Percentiles rank a stretch among this genome's conserved stretches.
Conservation (phyloP, 2,329 filamentous ascomycete genomes). For the Clonostachys sp. region DNA sequence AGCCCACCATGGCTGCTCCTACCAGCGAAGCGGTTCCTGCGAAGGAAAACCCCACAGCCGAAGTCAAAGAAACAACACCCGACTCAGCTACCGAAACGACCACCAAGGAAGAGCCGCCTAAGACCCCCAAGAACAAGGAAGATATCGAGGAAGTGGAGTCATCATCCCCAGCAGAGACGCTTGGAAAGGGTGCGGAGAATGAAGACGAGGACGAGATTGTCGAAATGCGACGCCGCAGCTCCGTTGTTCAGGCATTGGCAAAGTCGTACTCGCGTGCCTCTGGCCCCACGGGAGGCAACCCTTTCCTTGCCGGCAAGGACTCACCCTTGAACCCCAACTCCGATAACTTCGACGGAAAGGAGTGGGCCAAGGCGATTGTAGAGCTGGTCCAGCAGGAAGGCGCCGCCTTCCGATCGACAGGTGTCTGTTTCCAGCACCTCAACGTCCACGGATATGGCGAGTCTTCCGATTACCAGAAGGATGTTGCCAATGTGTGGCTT, state of each 20-base stretch:
- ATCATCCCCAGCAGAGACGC: neutral
- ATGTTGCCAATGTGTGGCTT: slow-evolving; percentile 58
- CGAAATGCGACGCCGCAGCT: slow-evolving; percentile 45
- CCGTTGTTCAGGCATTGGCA: slow-evolving; percentile 50
- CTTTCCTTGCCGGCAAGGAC: slow-evolving; percentile 41
- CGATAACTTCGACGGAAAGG: slow-evolving; percentile 45
- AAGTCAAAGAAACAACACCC: too few species aligned
- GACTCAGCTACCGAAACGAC: too few species aligned
- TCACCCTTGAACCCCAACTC: slow-evolving; percentile 51
- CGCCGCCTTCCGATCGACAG: slow-evolving; percentile 52
- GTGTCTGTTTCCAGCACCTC: slow-evolving; percentile 62
- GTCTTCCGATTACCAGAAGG: slow-evolving; percentile 67
- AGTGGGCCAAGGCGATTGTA: slow-evolving; percentile 58
- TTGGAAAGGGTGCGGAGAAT: slow-evolving; percentile 13
- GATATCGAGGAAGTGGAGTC: too few species aligned
- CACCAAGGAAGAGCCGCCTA: too few species aligned
- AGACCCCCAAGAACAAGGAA: too few species aligned
- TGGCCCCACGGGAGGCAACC: slow-evolving; percentile 32
- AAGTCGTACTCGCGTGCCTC: slow-evolving; percentile 49
- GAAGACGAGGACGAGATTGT: slow-evolving; percentile 25
- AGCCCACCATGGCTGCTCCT: too few species aligned
- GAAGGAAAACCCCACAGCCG: too few species aligned
- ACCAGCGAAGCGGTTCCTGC: too few species aligned
- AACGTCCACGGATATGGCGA: slow-evolving; percentile 65
- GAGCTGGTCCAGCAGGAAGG: slow-evolving; percentile 47